Evolutionary conservation across 1,139 yeast species (phyloP), one percentile per base, ranked within the genome.

Genomic region (Torulaspora globosa): DNA sequence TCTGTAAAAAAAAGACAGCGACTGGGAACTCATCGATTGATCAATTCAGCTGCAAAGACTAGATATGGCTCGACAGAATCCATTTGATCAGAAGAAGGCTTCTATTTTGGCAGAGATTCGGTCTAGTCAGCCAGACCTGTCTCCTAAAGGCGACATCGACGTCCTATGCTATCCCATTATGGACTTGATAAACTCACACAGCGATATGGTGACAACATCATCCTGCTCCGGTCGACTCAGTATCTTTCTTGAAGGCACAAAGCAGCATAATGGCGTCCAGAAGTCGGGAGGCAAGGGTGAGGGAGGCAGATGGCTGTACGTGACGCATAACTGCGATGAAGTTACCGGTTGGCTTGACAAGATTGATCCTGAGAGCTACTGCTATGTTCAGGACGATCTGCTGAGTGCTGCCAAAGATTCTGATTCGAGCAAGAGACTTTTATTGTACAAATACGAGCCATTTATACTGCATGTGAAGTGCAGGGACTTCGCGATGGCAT

Each of bases 181-280:
- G 48, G 65, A 77, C 15, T 65, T 81, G 29, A 83, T 87, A 56
- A 87, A 87, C 58, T 56, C 74, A 1, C 78, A 79, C 54, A 58
- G 66, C 0, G 80, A 84, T 56, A 76, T 84, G 81, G 92, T 87
- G 7, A 87, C 95, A 2, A 86, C 96, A 0, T 84, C 95, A 1
- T 83, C 94, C 11, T 87, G 96, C 54, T 85, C 95, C 0, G 96
- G 96, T 1, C 70, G 96, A 59, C 83, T 87, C 1, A 81, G 90
- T 46, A 88, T 87, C 0, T 87, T 84, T 60, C 65, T 83, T 2
- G 95, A 86, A 60, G 95, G 95, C 1, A 46, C 55, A 0, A 70
- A 71, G 41, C 36, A 48, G 2, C 50, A 49, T 7, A 56, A 51
- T 14, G 58, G 51, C 9, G 47, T 49, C 8, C 49, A 52, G 0